Conservation (phyloP, 2,329 filamentous ascomycete genomes). For the Neofusicoccum kwambonambiense region DNA sequence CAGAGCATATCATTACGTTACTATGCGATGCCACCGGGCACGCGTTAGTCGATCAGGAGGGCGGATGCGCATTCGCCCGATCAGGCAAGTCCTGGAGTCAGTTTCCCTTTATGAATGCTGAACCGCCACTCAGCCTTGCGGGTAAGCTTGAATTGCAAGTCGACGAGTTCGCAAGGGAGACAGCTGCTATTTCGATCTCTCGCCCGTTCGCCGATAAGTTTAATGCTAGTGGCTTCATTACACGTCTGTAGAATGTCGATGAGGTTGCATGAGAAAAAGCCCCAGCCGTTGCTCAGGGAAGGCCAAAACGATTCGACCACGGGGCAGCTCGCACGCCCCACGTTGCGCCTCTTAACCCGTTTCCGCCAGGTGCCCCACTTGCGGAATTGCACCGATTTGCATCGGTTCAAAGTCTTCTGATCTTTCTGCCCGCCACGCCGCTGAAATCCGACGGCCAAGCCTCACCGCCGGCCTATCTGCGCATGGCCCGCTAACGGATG, state of each 20-base stretch:
- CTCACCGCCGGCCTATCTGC: slow-evolving; percentile 14
- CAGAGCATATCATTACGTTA: background rate
- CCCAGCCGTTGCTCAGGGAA: background rate
- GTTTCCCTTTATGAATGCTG: background rate
- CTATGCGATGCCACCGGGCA: no score
- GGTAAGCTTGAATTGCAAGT: no score
- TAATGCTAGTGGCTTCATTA: no score
- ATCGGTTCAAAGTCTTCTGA: background rate
- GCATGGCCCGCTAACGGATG: background rate
- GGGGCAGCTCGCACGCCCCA: background rate
- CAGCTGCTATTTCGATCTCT: no score
- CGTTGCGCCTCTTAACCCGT: background rate
- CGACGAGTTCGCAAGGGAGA: no score
- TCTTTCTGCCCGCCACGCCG: background rate
- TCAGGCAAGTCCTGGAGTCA: background rate
- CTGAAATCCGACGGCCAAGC: slow-evolving; percentile 10
- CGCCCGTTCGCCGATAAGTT: no score
- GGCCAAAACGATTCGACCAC: background rate
- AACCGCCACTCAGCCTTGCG: no score
- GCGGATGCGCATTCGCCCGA: background rate
- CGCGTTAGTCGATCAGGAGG: background rate
- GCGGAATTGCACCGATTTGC: background rate
- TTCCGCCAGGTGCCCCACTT: background rate
- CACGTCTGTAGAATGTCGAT: no score
- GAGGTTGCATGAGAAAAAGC: background rate